These are phyloP conservation scores for Tetrahymena malaccensis DNA, from an alignment of 73 alveolate genomes.

Conservation along the genomic window DNA sequence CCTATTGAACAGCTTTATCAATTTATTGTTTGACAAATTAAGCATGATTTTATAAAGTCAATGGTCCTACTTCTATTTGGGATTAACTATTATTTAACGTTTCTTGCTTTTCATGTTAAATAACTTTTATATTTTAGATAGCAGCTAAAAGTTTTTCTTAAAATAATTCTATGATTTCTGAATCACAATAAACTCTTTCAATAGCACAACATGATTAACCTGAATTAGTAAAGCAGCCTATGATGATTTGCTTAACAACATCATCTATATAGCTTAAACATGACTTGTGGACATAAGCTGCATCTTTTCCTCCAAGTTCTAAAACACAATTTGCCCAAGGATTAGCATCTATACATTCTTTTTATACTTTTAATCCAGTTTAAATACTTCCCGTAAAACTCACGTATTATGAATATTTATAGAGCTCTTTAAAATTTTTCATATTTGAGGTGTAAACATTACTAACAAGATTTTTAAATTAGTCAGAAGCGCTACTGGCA, in stretches of 20 bases:
- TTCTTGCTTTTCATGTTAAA: neutral
- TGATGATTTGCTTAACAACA: neutral
- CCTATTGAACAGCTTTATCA: neutral
- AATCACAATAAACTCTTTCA: neutral
- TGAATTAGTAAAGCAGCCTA: neutral
- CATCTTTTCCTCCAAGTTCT: neutral
- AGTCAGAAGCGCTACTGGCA: neutral
- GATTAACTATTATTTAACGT: neutral
- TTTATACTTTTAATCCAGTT: neutral
- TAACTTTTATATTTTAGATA: neutral
- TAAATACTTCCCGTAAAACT: neutral
- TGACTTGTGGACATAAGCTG: neutral
- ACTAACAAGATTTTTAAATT: neutral
- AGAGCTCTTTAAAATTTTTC: neutral
- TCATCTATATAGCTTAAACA: neutral
- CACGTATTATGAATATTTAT: neutral
- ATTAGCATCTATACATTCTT: neutral
- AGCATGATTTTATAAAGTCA: neutral
- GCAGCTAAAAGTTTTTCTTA: neutral
- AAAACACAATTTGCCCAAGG: neutral
- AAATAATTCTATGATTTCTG: neutral
- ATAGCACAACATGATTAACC: neutral
- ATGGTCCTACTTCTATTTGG: neutral
- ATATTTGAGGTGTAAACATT: neutral
- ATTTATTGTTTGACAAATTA: neutral